phyloP scores from a whole-genome alignment of 2,329 filamentous ascomycete genomes.

The Monilinia fructicola region DNA sequence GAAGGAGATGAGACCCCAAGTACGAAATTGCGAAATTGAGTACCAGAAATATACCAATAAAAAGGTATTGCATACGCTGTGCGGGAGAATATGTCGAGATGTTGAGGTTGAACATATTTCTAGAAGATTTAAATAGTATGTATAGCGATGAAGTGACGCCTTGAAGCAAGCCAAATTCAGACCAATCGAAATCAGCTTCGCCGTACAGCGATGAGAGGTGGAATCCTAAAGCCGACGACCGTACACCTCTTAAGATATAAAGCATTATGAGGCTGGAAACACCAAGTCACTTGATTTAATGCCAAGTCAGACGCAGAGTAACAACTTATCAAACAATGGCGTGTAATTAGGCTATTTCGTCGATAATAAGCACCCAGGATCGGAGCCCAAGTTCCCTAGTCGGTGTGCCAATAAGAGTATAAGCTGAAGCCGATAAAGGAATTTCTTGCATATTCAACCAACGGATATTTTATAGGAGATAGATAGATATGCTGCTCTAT shows the following conservation, averaged over 20 bases:
- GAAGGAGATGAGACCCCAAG: background rate
- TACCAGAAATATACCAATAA: background rate
- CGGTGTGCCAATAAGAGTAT: no score
- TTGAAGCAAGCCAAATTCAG: background rate
- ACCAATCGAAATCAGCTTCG: background rate
- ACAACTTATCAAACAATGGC: background rate
- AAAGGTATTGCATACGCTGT: background rate
- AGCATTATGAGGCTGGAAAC: background rate
- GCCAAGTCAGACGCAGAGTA: background rate
- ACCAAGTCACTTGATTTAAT: background rate
- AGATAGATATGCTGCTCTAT: no score
- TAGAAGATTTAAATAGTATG: background rate
- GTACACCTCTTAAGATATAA: background rate
- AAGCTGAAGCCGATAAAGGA: no score
- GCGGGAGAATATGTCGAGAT: background rate
- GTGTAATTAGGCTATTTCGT: no score
- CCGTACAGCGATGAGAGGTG: no score
- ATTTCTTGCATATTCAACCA: no score
- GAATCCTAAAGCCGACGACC: no score
- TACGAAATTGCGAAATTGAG: background rate
- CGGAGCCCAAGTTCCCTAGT: background rate
- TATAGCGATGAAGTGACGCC: background rate
- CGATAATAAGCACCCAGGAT: background rate
- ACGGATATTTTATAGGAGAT: no score
- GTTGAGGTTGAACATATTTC: background rate